Base-by-base conservation (phyloP, 2,329 filamentous ascomycete genomes). In the Pseudogymnoascus verrucosus region DNA sequence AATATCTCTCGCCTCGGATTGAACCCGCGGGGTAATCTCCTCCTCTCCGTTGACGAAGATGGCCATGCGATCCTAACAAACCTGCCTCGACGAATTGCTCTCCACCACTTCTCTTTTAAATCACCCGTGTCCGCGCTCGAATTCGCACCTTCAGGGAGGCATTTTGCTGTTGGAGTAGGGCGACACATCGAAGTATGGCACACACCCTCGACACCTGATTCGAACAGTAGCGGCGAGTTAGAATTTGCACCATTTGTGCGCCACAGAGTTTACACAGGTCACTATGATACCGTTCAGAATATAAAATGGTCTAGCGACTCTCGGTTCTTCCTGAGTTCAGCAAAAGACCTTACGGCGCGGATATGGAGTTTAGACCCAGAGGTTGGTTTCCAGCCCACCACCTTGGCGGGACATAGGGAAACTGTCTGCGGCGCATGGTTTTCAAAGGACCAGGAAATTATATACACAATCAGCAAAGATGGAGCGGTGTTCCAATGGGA, bases 301-400 rank as follows among this genome's bases (percentile, higher is more conserved):
- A 89, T 99, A 63, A 89, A 96, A 73, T 99, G 96, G 95, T 98
- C 95, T 7, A 89, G 86, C 75, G 96, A 99, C 77, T 97, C 93
- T 11, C 84, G 95, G 26, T 99, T 99, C 80, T 93, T 99, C 75
- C 81, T 99, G 62, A 96, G 89, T 66, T 84, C 93, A 2, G 93
- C 92, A 16, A 97, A 92, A 74, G 95, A 99, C 72, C 77, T 98
- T 75, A 98, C 93, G 0, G 89, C 91, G 40, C 85, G 93, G 73
- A 90, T 99, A 85, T 99, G 93, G 93, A 98, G 93, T 74, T 78
- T 97, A 68, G 84, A 96, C 69, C 83, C 87, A 1, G 91, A 96
- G 71, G 90, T 93, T 65, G 90, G 89, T 1, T 98, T 98, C 76
- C 85, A 87, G 60, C 92, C 93, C 0, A 99, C 95, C 1, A 91